A percentile compares a stretch with the other conserved stretches of the same genome.
phyloP scores from a whole-genome alignment of 768 basidiomycete genomes.

The Amanita muscaria region DNA sequence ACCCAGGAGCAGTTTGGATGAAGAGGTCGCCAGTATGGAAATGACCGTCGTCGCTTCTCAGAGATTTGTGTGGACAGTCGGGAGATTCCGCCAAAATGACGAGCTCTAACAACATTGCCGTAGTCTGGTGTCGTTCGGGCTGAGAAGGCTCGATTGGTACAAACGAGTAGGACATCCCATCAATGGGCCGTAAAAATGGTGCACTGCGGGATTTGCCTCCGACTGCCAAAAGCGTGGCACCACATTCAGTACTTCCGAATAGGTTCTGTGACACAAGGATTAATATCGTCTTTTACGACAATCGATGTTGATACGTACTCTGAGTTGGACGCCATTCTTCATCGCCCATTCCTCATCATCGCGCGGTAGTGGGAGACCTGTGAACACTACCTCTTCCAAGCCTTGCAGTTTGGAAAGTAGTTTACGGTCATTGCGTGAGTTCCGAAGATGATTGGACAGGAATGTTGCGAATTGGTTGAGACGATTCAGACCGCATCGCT shows the following conservation, averaged over 20 bases:
- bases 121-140: slow-evolving; percentile 44
- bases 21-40: slow-evolving; percentile 81
- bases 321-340: slow-evolving; percentile 52
- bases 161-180: slow-evolving; percentile 59
- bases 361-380: slow-evolving; percentile 51
- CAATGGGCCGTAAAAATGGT: slow-evolving; percentile 45
- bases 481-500: slow-evolving; percentile 58
- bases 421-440: slow-evolving; percentile 49
- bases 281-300: slow-evolving; percentile 9
- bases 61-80: slow-evolving; percentile 56
- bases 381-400: slow-evolving; percentile 58
- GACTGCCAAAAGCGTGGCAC: slow-evolving; percentile 55
- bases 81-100: slow-evolving; percentile 58
- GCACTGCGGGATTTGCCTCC: slow-evolving; percentile 46
- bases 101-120: slow-evolving; percentile 51
- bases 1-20: slow-evolving; percentile 50
- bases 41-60: slow-evolving; percentile 55
- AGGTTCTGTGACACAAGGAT: slow-evolving; percentile 42
- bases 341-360: slow-evolving; percentile 72
- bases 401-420: slow-evolving; percentile 46
- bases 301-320: slow-evolving; percentile 31
- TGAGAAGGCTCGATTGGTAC: slow-evolving; percentile 39
- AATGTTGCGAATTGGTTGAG: slow-evolving; percentile 69
- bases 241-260: slow-evolving; percentile 83
- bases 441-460: slow-evolving; percentile 56